These are phyloP conservation scores for Elaphomyces granulatus DNA, from an alignment of 495 filamentous ascomycete species.

Conservation along the genomic window DNA sequence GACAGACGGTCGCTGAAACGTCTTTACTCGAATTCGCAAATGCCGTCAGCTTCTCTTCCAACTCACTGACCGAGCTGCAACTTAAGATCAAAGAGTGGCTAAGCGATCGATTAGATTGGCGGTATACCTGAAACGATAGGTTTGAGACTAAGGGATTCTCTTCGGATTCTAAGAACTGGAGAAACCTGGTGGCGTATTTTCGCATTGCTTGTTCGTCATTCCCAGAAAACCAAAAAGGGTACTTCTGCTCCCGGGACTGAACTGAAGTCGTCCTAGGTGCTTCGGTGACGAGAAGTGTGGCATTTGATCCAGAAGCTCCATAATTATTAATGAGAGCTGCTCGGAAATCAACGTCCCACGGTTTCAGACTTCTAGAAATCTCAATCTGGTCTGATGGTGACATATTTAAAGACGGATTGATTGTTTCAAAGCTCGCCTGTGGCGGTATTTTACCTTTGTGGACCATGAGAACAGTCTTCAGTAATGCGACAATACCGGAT, in stretches of 20 bases:
- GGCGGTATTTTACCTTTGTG: constrained; percentile 19
- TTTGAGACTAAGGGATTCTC: constrained; percentile 4
- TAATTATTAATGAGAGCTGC: constrained; percentile 35
- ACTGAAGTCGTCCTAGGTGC: constrained; percentile 12
- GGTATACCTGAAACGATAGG: constrained; percentile 9
- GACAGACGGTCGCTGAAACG: not conserved
- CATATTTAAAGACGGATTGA: constrained; percentile 24
- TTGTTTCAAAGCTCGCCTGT: constrained; percentile 17
- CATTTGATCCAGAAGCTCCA: constrained; percentile 34
- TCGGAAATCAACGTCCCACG: constrained; percentile 20
- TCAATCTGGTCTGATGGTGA: constrained; percentile 23
- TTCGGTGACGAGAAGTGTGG: constrained; percentile 21
- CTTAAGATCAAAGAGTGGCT: constrained; percentile 4
- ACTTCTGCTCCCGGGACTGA: constrained; percentile 5
- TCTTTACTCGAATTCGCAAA: constrained; percentile 1
- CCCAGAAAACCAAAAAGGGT: constrained; percentile 20
- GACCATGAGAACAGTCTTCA: constrained; percentile 33
- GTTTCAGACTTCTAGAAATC: constrained; percentile 16
- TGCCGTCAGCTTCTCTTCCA: constrained; percentile 5
- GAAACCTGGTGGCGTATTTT: constrained; percentile 9
- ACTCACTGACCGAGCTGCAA: constrained; percentile 2
- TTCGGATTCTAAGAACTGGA: constrained; percentile 2
- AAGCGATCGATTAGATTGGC: constrained; percentile 12
- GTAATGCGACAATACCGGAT: constrained; percentile 25
- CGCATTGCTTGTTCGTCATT: constrained; percentile 16